Percentiles rank a stretch among this genome's conserved stretches.
Conservation (phyloP, 1,139 yeast genomes). For the Yamadazyma atlantica region DNA sequence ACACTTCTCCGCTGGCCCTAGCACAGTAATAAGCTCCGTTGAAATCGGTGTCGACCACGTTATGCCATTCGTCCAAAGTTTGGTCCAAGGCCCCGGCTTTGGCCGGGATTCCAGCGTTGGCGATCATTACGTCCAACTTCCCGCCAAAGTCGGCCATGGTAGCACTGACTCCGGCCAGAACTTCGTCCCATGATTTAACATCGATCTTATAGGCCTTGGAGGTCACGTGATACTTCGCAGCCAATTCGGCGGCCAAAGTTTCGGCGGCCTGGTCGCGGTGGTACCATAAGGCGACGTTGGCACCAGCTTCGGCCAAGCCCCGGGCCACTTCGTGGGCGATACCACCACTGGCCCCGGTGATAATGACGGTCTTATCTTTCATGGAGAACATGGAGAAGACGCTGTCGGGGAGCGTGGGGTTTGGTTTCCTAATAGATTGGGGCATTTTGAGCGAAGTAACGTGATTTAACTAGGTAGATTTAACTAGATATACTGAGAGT, state of each 20-base stretch:
- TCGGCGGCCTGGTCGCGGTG: conserved; percentile 50
- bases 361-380: conserved; percentile 75
- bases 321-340: conserved; percentile 79
- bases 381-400: conserved; percentile 54
- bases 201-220: conserved; percentile 69
- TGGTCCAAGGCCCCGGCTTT: conserved; percentile 35
- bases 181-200: conserved; percentile 60
- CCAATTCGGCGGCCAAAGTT: conserved; percentile 58
- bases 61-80: conserved; percentile 37
- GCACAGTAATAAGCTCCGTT: conserved; percentile 62
- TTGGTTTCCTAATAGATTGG: conserved; percentile 18
- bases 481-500: too few species aligned
- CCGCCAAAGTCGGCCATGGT: conserved; percentile 18
- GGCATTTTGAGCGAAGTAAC: too few species aligned
- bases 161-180: conserved; percentile 30
- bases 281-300: conserved; percentile 40
- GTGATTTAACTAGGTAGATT: too few species aligned
- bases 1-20: conserved; percentile 51
- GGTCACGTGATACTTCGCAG: conserved; percentile 56
- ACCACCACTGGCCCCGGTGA: conserved; percentile 83
- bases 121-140: conserved; percentile 19
- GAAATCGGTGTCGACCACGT: conserved; percentile 61
- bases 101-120: conserved; percentile 21
- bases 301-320: conserved; percentile 84
- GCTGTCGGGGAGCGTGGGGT: conserved; percentile 24